Evolutionary conservation across 805 yeast species (phyloP).

Genomic region (Cyberlindnera veronae): DNA sequence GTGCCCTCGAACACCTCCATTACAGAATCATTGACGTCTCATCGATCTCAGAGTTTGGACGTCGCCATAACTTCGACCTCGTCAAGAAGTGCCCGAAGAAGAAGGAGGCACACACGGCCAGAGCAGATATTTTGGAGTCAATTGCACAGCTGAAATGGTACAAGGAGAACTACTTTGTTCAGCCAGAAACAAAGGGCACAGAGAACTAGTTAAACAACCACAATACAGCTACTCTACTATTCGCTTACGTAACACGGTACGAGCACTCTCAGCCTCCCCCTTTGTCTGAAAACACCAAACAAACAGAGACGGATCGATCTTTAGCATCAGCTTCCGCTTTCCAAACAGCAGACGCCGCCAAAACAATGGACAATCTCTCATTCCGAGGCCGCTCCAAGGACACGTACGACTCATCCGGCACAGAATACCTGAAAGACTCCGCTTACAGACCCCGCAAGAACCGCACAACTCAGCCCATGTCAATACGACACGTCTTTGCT

Average conservation of each 20-base stretch:
- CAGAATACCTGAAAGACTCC: background rate
- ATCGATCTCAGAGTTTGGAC: constrained; percentile 75
- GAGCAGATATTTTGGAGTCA: constrained; percentile 83
- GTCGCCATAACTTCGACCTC: constrained; percentile 69
- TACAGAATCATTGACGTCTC: constrained; percentile 91
- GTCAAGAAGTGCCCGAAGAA: constrained; percentile 60
- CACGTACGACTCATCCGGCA: background rate
- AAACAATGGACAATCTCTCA: constrained; percentile 13
- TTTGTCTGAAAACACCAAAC: background rate
- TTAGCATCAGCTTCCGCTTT: too few relatives aligned
- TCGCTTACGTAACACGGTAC: background rate
- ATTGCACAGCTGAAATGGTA: constrained; percentile 81
- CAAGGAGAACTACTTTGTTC: constrained; percentile 55
- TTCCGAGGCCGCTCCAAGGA: constrained; percentile 17
- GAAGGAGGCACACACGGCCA: constrained; percentile 77
- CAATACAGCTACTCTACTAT: background rate
- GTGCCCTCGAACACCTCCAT: constrained; percentile 45
- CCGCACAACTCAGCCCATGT: background rate
- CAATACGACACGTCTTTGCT: background rate
- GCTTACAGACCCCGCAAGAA: constrained; percentile 17
- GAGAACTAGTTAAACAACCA: too few relatives aligned
- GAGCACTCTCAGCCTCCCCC: background rate
- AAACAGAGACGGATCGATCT: too few relatives aligned
- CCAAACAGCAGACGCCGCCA: too few relatives aligned
- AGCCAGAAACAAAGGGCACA: background rate